phyloP scores from a whole-genome alignment of 202 grass and related monocot genomes.

The Zoysia matrella region DNA sequence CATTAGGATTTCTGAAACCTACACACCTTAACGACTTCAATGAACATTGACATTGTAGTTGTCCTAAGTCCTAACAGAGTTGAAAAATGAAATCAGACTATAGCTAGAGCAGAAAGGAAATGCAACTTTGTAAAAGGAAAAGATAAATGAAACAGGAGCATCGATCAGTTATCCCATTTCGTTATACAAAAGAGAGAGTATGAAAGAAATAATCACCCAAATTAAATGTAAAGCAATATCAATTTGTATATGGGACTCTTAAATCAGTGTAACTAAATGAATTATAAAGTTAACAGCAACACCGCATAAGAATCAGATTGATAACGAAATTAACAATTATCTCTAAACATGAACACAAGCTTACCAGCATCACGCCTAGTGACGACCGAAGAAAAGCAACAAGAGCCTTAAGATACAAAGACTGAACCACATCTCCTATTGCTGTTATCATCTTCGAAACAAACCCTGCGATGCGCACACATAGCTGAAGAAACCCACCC shows the following conservation, averaged over 20 bases:
- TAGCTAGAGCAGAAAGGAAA: neutral
- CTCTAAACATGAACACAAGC: neutral
- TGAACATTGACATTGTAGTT: neutral
- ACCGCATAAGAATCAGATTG: neutral
- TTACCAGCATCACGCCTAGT: conserved; percentile 67
- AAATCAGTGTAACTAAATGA: neutral
- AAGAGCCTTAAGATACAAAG: conserved; percentile 56
- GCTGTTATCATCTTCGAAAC: conserved; percentile 43
- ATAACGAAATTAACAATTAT: neutral
- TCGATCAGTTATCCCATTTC: neutral
- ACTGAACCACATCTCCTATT: conserved; percentile 46
- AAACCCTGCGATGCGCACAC: conserved; percentile 40
- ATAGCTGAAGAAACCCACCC: conserved; percentile 57
- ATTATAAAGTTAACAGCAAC: neutral
- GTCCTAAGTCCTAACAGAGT: neutral
- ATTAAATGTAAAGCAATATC: neutral
- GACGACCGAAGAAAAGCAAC: conserved; percentile 66
- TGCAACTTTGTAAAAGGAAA: neutral
- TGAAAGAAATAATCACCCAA: neutral
- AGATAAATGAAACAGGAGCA: neutral
- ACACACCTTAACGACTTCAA: neutral
- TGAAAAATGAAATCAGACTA: neutral
- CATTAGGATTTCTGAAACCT: neutral
- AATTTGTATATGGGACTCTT: neutral
- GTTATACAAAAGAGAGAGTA: neutral